phyloP scores from a whole-genome alignment of 1,284 basidiomycete species.

The Tilletia indica region DNA sequence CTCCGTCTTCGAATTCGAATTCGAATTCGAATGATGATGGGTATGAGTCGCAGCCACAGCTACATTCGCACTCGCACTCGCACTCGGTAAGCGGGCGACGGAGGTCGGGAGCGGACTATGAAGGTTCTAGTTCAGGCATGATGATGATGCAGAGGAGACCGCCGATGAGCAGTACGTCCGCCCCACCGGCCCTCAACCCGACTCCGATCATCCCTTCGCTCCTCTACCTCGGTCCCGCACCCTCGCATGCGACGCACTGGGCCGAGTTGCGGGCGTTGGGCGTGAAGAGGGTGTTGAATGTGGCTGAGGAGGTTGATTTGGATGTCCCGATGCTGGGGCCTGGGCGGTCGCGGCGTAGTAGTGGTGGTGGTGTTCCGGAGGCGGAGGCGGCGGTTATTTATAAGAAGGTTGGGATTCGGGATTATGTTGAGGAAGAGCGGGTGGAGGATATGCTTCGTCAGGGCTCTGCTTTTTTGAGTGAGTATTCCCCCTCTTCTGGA shows the following conservation, averaged over 20 bases:
- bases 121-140: neutral
- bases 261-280: conserved; percentile 10
- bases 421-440: conserved; percentile 12
- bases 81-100: neutral
- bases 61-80: neutral
- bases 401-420: conserved; percentile 17
- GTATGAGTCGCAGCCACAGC: neutral
- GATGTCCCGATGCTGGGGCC: neutral
- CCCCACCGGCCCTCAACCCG: conserved; percentile 9
- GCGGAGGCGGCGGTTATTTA: neutral
- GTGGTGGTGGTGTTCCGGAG: neutral
- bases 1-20: neutral
- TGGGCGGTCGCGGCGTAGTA: neutral
- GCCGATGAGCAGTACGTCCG: neutral
- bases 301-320: conserved; percentile 12
- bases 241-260: conserved; percentile 1
- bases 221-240: conserved; percentile 15
- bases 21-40: too few relatives aligned
- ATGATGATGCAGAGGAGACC: neutral
- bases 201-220: conserved; percentile 13
- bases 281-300: conserved; percentile 9
- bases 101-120: neutral
- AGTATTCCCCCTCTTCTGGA: neutral
- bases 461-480: conserved; percentile 12
- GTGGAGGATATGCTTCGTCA: conserved; percentile 16